These are phyloP conservation scores for Saussurea involucrata DNA, from an alignment of 129 eudicot genomes.

Conservation along the genomic window DNA sequence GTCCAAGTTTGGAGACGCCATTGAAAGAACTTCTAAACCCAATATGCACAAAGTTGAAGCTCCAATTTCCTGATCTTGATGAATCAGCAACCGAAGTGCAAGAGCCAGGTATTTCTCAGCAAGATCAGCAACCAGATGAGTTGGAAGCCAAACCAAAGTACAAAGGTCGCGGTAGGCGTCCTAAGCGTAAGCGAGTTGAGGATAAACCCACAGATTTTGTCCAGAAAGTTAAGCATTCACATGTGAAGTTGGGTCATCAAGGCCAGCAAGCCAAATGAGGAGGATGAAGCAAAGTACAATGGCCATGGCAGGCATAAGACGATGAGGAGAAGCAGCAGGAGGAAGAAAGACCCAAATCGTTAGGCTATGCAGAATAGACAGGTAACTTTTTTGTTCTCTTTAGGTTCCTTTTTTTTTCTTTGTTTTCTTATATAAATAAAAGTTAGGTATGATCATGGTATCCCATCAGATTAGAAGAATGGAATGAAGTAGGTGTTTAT, in stretches of 20 bases:
- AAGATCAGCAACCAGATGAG: conserved; percentile 15
- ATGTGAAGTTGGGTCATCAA: background rate
- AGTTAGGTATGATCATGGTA: conserved; percentile 10
- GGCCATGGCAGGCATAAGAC: conserved; percentile 10
- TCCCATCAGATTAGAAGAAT: conserved; percentile 8
- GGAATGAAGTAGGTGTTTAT: background rate
- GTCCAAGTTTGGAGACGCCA: conserved; percentile 7
- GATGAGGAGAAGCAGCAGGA: conserved; percentile 15
- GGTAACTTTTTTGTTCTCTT: background rate
- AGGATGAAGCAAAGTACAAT: conserved; percentile 8
- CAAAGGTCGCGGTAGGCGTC: conserved; percentile 12
- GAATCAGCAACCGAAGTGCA: conserved; percentile 11
- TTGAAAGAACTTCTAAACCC: background rate
- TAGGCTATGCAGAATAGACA: background rate
- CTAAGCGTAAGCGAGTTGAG: background rate
- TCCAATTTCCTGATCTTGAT: conserved; percentile 2
- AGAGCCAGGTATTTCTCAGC: background rate
- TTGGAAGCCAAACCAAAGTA: conserved; percentile 3
- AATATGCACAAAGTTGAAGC: background rate
- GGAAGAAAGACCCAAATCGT: background rate
- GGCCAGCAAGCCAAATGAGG: background rate
- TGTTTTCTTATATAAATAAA: background rate
- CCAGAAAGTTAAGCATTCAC: background rate
- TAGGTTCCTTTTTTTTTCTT: too few relatives aligned
- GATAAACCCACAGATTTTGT: background rate